phyloP scores from a whole-genome alignment of 768 basidiomycete genomes.

The Lentinula sp. region DNA sequence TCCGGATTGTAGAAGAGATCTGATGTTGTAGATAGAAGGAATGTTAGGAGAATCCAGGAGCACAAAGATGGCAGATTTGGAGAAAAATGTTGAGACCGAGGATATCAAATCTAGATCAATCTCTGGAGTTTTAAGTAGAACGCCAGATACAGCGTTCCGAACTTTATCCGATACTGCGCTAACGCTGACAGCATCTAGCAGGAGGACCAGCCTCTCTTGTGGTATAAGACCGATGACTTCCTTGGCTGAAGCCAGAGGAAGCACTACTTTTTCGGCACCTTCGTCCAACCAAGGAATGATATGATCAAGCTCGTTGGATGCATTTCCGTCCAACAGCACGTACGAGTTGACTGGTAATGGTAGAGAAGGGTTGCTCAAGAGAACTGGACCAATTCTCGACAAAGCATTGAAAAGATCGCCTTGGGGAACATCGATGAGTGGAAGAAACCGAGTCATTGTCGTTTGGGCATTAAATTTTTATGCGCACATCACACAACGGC shows the following conservation, averaged over 20 bases:
- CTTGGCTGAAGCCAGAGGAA: slow-evolving; percentile 60
- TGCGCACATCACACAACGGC: background rate
- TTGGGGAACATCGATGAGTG: slow-evolving; percentile 46
- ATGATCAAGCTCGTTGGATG: slow-evolving; percentile 42
- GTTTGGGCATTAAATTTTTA: background rate
- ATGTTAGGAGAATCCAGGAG: slow-evolving; percentile 40
- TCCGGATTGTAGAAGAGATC: slow-evolving; percentile 50
- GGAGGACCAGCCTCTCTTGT: slow-evolving; percentile 64
- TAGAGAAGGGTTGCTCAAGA: slow-evolving; percentile 37
- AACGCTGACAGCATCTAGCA: slow-evolving; percentile 68
- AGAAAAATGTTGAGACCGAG: slow-evolving; percentile 72
- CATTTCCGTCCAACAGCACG: slow-evolving; percentile 49
- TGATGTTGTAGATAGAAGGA: slow-evolving; percentile 55
- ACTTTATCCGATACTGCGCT: slow-evolving; percentile 73
- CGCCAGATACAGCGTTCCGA: slow-evolving; percentile 68
- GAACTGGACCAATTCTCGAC: slow-evolving; percentile 71
- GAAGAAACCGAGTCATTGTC: slow-evolving; percentile 49
- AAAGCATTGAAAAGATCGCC: slow-evolving; percentile 53
- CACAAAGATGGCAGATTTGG: slow-evolving; percentile 57
- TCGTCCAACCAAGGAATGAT: slow-evolving; percentile 65
- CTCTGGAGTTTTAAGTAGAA: slow-evolving; percentile 69
- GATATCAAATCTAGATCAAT: slow-evolving; percentile 73
- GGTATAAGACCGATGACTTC: slow-evolving; percentile 65
- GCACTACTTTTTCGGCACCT: slow-evolving; percentile 76
- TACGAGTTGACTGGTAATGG: slow-evolving; percentile 34